A percentile compares a stretch with the other conserved stretches of the same genome.
Evolutionary conservation across 2,329 filamentous ascomycete genomes (phyloP).

Genomic region (Diatrype stigma): DNA sequence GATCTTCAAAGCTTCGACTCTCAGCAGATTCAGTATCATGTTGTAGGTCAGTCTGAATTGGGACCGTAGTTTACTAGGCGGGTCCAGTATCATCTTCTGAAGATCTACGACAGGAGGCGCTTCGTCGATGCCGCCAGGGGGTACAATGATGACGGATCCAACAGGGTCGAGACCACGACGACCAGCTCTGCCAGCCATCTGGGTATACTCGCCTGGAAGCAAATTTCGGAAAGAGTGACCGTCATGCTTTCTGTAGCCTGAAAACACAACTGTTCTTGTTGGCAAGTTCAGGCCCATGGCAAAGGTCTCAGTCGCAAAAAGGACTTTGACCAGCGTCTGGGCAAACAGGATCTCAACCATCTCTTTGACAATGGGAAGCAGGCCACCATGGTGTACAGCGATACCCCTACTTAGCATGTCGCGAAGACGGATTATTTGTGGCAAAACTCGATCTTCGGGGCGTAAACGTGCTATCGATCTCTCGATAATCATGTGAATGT

Average conservation of each 20-base stretch:
- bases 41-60: constrained; percentile 98
- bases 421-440: constrained; percentile 83
- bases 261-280: constrained; percentile 95
- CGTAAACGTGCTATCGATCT: constrained; percentile 89
- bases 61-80: constrained; percentile 90
- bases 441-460: constrained; percentile 82
- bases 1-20: constrained; percentile 95
- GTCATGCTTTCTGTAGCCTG: constrained; percentile 93
- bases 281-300: constrained; percentile 97
- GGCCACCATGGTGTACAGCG: constrained; percentile 91
- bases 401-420: constrained; percentile 85
- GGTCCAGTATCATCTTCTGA: constrained; percentile 90
- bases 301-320: constrained; percentile 97
- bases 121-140: constrained; percentile 73
- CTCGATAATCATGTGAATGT: constrained; percentile 96
- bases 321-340: constrained; percentile 88
- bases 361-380: constrained; percentile 95
- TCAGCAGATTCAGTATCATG: constrained; percentile 94
- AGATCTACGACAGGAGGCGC: constrained; percentile 80
- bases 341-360: constrained; percentile 96
- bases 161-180: constrained; percentile 89
- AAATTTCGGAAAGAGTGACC: constrained; percentile 88
- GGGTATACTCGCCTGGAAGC: constrained; percentile 92
- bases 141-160: constrained; percentile 90
- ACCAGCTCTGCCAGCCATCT: constrained; percentile 95